phyloP scores from a whole-genome alignment of 176 grass and related monocot genomes.

The Carex cristatella region DNA sequence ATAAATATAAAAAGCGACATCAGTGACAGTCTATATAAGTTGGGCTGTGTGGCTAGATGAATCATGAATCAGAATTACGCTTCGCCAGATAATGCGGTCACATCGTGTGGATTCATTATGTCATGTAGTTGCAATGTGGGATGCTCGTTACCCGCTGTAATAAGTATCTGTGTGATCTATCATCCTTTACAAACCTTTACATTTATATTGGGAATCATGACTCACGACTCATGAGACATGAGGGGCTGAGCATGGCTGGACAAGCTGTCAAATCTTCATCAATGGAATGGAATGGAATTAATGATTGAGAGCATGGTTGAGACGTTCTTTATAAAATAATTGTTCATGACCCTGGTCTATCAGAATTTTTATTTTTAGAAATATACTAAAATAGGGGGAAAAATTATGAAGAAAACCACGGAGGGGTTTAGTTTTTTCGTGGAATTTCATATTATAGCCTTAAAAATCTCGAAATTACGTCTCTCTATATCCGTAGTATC shows the following conservation, averaged over 20 bases:
- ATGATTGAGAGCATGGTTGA: slow-evolving; percentile 14
- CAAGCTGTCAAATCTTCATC: not conserved
- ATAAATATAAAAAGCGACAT: not conserved
- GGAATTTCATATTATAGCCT: no score
- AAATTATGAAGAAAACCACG: no score
- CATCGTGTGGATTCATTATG: slow-evolving; percentile 4
- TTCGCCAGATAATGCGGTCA: not conserved
- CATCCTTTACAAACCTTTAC: not conserved
- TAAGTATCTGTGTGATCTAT: not conserved
- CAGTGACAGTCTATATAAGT: no score
- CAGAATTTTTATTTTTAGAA: no score
- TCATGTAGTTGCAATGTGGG: not conserved
- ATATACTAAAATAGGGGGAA: no score
- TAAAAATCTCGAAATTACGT: no score
- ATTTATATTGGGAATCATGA: slow-evolving; percentile 3
- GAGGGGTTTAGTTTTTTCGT: no score
- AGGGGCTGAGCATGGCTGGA: not conserved
- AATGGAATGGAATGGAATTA: not conserved
- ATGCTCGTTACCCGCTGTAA: not conserved
- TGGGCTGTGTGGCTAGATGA: no score
- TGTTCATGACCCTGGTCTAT: not conserved
- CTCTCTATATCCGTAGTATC: no score
- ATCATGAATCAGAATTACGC: not conserved
- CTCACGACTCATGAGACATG: not conserved
- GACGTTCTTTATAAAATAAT: not conserved